These are phyloP conservation scores for Tolypocladium cylindrosporum DNA, from an alignment of 2,329 filamentous ascomycete species.

Conservation along the genomic window DNA sequence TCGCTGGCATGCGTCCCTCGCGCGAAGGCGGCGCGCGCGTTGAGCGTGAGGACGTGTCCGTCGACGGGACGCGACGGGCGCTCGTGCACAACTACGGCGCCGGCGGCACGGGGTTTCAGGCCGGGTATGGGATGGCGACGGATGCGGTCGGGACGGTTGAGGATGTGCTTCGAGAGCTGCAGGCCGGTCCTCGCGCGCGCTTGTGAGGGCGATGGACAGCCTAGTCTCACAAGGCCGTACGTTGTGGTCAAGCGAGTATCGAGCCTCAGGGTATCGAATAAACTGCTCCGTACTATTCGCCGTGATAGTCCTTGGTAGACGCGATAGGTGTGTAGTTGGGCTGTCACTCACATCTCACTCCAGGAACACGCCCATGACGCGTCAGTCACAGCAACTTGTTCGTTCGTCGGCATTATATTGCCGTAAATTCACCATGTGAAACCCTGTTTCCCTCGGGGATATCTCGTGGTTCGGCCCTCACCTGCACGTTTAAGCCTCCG, in stretches of 20 bases:
- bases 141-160: constrained; percentile 21
- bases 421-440: not conserved
- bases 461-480: not conserved
- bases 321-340: too few relatives aligned
- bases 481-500: not conserved
- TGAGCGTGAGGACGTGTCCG: constrained; percentile 24
- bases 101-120: constrained; percentile 34
- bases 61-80: constrained; percentile 12
- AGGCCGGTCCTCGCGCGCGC: not conserved
- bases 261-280: too few relatives aligned
- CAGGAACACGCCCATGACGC: not conserved
- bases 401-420: not conserved
- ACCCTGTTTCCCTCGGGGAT: not conserved
- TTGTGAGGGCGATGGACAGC: not conserved
- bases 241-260: too few relatives aligned
- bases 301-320: too few relatives aligned
- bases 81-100: constrained; percentile 35
- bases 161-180: constrained; percentile 12
- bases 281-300: too few relatives aligned
- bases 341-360: too few relatives aligned
- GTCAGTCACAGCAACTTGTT: not conserved
- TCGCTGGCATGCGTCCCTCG: constrained; percentile 23
- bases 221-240: too few relatives aligned
- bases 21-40: constrained; percentile 31
- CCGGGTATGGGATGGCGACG: constrained; percentile 28